Base-by-base conservation (phyloP, 371 early-diverging fungal species). In the Mycotypha africana region DNA sequence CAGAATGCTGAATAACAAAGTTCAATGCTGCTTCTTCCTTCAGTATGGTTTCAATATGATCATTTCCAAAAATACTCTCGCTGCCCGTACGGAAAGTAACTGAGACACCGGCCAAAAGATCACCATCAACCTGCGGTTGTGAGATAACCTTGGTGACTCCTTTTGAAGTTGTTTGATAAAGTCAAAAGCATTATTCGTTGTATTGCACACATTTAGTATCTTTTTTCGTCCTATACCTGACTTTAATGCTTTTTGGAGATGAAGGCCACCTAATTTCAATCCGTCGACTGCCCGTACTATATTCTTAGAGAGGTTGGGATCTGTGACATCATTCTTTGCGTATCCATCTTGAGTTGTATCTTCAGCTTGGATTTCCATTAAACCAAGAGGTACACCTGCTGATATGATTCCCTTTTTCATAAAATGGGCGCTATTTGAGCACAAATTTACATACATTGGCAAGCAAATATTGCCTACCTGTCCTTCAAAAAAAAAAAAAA, bases 21-120 rank as follows among this genome's bases (percentile, higher is more conserved):
- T 82, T 77, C 3, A 89, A 55, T 6, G 82, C 84, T 8, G 78
- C 76, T 45, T 80, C 78, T 33, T 78, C 74, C 45, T 74, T 70
- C 23, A 74, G 49, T 1, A 70, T 45, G 20, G 74, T 70, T n/a
- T n/a, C n/a, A n/a, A n/a, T n/a, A n/a, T n/a, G n/a, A n/a, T n/a
- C n/a, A n/a, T n/a, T n/a, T n/a, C n/a, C n/a, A n/a, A n/a, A n/a
- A n/a, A n/a, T n/a, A 22, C 58, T 63, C 40, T 67, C 45, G 5
- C 68, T 68, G 26, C 81, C 83, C 2, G 73, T 83, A 17, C 57
- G 48, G 55, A 82, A 74, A n/a, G 82, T 78, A 32, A 71, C 68
- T 36, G 79, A 76, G 21, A 85, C 48, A 47, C 80, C 81, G 25
- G 69, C 69, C 17, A 81, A 40, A 10, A 76, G 49, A 26, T 39